Evolutionary conservation across 495 filamentous ascomycete species (phyloP).

Genomic region (Chlorociboria aeruginascens): DNA sequence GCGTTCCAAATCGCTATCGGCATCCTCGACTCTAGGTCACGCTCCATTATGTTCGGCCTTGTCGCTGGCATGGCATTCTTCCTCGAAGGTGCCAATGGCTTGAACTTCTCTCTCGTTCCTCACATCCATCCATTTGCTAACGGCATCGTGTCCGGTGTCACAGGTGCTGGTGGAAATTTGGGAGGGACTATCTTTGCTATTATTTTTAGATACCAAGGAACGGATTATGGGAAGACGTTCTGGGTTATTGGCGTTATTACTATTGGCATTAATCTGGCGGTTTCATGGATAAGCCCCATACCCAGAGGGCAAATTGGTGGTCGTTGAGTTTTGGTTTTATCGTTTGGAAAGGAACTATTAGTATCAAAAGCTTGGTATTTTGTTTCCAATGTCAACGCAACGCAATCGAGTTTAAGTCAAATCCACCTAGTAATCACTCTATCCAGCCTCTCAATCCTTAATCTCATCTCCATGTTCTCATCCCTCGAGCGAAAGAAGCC

Average conservation of each 20-base stretch:
- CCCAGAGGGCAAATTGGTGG: slow-evolving; percentile 58
- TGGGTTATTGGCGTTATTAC: slow-evolving; percentile 78
- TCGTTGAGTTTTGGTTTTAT: slow-evolving; percentile 21
- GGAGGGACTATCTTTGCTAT: slow-evolving; percentile 80
- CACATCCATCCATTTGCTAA: slow-evolving; percentile 59
- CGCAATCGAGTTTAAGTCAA: too few relatives aligned
- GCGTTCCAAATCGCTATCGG: slow-evolving; percentile 63
- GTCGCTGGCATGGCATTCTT: slow-evolving; percentile 65
- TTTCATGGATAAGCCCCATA: slow-evolving; percentile 64
- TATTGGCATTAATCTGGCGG: slow-evolving; percentile 50
- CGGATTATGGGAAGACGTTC: slow-evolving; percentile 52
- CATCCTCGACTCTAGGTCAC: slow-evolving; percentile 40
- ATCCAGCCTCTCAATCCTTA: too few relatives aligned
- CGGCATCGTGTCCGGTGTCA: slow-evolving; percentile 59
- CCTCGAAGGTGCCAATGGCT: slow-evolving; percentile 74
- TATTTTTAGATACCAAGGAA: slow-evolving; percentile 67
- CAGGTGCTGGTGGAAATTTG: slow-evolving; percentile 71
- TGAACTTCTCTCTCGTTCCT: slow-evolving; percentile 74
- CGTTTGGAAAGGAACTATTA: too few relatives aligned
- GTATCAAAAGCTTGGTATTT: too few relatives aligned
- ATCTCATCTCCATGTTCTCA: too few relatives aligned
- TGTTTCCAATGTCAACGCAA: too few relatives aligned
- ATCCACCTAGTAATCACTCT: too few relatives aligned
- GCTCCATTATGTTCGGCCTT: slow-evolving; percentile 65
- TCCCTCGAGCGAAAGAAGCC: too few relatives aligned